phyloP scores from a whole-genome alignment of 805 yeast species.

The Yarrowia porcina region DNA sequence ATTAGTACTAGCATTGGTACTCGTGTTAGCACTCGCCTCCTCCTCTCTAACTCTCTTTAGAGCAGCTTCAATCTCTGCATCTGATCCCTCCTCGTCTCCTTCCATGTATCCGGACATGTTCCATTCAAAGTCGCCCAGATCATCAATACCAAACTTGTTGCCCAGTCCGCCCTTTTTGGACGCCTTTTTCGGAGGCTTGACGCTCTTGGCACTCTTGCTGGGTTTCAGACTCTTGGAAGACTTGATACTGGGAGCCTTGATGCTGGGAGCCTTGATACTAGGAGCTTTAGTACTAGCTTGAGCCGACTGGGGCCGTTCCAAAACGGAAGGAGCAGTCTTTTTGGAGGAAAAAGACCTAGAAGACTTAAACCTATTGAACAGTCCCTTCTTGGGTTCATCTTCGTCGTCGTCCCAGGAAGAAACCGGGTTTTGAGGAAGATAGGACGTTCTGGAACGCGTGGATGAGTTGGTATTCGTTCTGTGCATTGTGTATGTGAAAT shows the following conservation, averaged over 20 bases:
- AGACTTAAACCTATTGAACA: background rate
- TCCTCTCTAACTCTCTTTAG: background rate
- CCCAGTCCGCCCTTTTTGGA: background rate
- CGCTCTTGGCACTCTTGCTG: background rate
- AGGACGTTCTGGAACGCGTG: background rate
- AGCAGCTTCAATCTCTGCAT: conserved; percentile 8
- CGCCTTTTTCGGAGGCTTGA: background rate
- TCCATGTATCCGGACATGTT: conserved; percentile 5
- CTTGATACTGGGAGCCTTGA: background rate
- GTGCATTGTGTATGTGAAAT: background rate
- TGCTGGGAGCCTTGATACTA: background rate
- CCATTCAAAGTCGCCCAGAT: conserved; percentile 4
- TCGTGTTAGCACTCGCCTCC: too few relatives aligned
- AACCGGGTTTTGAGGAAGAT: background rate
- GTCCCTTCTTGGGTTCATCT: background rate
- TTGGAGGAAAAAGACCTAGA: background rate
- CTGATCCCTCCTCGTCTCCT: conserved; percentile 3
- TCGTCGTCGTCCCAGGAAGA: conserved; percentile 18
- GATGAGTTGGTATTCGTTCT: background rate
- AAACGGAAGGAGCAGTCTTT: background rate
- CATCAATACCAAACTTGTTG: conserved; percentile 2
- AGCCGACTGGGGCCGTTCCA: background rate
- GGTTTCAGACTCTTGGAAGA: background rate
- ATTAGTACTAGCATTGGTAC: background rate
- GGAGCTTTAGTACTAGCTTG: background rate